Conservation (phyloP, 2,329 filamentous ascomycete genomes). For the Zopfia rhizophila region DNA sequence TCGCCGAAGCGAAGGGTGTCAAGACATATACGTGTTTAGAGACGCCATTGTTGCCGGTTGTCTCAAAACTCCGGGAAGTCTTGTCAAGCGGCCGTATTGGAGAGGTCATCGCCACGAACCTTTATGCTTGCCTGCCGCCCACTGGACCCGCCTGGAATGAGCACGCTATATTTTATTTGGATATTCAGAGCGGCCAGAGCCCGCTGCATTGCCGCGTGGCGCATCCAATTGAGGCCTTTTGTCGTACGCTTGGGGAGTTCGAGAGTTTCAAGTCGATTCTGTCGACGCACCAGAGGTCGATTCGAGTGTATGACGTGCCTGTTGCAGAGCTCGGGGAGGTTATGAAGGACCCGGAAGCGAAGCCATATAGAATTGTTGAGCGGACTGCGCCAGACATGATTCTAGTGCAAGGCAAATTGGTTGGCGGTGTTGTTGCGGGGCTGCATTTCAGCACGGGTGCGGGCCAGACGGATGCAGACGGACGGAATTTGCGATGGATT, state of each 20-base stretch:
- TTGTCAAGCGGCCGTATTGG: constrained; percentile 53
- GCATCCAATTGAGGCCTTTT: constrained; percentile 56
- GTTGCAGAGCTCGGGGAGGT: constrained; percentile 35
- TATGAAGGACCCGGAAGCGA: constrained; percentile 31
- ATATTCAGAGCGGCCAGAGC: constrained; percentile 54
- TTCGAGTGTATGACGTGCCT: constrained; percentile 33
- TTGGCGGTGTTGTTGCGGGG: constrained; percentile 53
- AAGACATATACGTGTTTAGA: constrained; percentile 58
- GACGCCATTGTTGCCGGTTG: constrained; percentile 46
- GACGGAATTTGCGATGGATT: constrained; percentile 59
- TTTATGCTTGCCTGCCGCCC: constrained; percentile 16
- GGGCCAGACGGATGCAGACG: constrained; percentile 55
- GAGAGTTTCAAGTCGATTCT: constrained; percentile 51
- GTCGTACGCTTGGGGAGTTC: constrained; percentile 57
- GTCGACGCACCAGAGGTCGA: constrained; percentile 57
- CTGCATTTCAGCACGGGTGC: constrained; percentile 59
- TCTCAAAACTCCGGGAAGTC: constrained; percentile 51
- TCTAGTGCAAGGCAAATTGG: constrained; percentile 51
- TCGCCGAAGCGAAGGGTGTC: constrained; percentile 49
- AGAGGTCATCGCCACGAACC: constrained; percentile 45
- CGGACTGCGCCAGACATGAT: constrained; percentile 59
- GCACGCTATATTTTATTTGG: constrained; percentile 59
- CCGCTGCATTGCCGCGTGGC: constrained; percentile 44
- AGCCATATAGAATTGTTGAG: constrained; percentile 37
- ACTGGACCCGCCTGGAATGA: constrained; percentile 13